Base-by-base conservation (phyloP, 2,329 filamentous ascomycete species). In the Ceratocystis papillata region DNA sequence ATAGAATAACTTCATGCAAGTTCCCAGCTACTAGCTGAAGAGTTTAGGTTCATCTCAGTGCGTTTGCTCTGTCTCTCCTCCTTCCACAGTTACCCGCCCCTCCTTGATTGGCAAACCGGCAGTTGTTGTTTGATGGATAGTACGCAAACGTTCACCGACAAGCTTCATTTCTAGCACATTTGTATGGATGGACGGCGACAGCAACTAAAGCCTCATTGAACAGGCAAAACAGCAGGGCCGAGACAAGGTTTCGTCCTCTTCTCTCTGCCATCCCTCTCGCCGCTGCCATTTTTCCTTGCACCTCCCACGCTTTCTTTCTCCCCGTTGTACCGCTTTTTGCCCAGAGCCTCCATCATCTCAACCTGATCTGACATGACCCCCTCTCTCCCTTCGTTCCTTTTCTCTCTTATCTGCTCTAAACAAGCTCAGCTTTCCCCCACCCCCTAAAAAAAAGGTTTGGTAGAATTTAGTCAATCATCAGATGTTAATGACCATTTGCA, bases 171-270 rank as follows among this genome's bases (percentile, higher is more conserved):
- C 33, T 37, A 2, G 22, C 48, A 63, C 20, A 20, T 63, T 3
- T 17, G 30, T 41, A 48, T 68, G 53, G 30, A 66, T 64, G 62
- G 55, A 60, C 55, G 20, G 17, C 33, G 33, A 5, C 8, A 37
- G 33, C 33, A 37, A 37, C 33, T 37, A 48, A 48, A n/a, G 15
- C 3, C 46, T 20, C 46, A 20, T n/a, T 20, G 3, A 48, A 20
- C 46, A 48, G 20, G 20, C n/a, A 48, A 20, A n/a, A 48, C 17
- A n/a, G 8, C 46, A 48, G 20, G 46, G 2, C 46, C 46, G 46
- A 48, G 46, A 48, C 46, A n/a, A 8, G 46, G 46, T 20, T 48
- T 20, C 46, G 17, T 20, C 48, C 22, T 12, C 12, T 22, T 50
- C 20, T 25, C 48, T 50, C 20, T 50, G 33, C 33, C 33, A 37